Conservation (phyloP, 2,329 filamentous ascomycete genomes). For the Periglandula ipomoeae region DNA sequence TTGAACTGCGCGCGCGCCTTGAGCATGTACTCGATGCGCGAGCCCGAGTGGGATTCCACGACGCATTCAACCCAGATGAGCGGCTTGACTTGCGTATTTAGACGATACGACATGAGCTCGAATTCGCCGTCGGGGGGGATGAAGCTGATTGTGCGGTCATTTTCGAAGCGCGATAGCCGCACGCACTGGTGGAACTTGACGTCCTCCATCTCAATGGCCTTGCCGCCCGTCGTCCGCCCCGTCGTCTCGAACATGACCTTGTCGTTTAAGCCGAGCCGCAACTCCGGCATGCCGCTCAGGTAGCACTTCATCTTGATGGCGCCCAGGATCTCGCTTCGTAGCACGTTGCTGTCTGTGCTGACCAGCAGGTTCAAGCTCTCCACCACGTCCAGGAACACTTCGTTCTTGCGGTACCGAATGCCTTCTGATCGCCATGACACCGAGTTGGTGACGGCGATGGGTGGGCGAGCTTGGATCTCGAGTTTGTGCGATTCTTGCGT, state of each 20-base stretch:
- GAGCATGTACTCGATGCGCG: constrained; percentile 96
- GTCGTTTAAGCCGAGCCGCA: constrained; percentile 90
- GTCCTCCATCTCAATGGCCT: constrained; percentile 99
- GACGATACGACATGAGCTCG: constrained; percentile 96
- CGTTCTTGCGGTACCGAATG: constrained; percentile 97
- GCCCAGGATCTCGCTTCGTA: constrained; percentile 91
- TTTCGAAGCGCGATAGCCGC: constrained; percentile 89
- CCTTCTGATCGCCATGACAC: constrained; percentile 98
- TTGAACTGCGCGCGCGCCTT: constrained; percentile 99
- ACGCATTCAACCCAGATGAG: constrained; percentile 98
- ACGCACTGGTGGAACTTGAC: constrained; percentile 99
- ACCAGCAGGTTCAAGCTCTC: constrained; percentile 95
- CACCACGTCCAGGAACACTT: constrained; percentile 96
- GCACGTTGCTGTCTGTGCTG: constrained; percentile 85
- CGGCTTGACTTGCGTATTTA: constrained; percentile 98
- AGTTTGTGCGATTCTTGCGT: constrained; percentile 99
- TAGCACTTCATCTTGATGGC: constrained; percentile 99
- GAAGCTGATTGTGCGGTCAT: constrained; percentile 97
- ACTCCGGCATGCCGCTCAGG: constrained; percentile 92
- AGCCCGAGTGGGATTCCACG: constrained; percentile 91
- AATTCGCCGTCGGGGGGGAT: constrained; percentile 98
- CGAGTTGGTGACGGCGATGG: constrained; percentile 96
- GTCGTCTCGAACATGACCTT: constrained; percentile 99
- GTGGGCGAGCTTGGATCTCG: constrained; percentile 89
- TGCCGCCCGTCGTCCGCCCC: constrained; percentile 83